Evolutionary conservation across 768 basidiomycete species (phyloP).

Genomic region (Plicaturopsis crispa): DNA sequence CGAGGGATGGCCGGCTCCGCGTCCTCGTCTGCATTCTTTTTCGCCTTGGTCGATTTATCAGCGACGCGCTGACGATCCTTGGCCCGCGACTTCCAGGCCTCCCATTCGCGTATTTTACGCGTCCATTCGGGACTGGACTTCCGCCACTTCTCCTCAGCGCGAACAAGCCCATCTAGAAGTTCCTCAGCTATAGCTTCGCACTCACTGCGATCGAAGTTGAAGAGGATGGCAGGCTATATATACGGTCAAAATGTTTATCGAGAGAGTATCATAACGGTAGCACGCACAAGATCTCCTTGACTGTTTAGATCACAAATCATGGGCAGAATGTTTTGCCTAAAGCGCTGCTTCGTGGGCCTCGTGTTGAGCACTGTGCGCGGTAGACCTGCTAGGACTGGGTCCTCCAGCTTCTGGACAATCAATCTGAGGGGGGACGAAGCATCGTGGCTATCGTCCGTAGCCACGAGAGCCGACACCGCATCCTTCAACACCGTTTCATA

Average conservation of each 20-base stretch:
- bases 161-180: conserved; percentile 28
- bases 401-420: conserved; percentile 34
- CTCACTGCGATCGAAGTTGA: conserved; percentile 52
- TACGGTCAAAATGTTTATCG: not conserved
- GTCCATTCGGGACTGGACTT: conserved; percentile 37
- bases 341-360: conserved; percentile 21
- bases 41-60: conserved; percentile 29
- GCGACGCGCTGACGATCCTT: conserved; percentile 42
- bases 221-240: conserved; percentile 55
- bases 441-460: conserved; percentile 26
- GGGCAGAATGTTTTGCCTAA: conserved; percentile 37
- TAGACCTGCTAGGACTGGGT: conserved; percentile 21
- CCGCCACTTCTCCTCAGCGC: conserved; percentile 45
- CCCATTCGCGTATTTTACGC: conserved; percentile 41
- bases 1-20: conserved; percentile 12
- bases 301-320: conserved; percentile 53
- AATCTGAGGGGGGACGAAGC: conserved; percentile 22
- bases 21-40: conserved; percentile 23
- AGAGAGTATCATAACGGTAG: not conserved
- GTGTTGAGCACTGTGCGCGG: conserved; percentile 18
- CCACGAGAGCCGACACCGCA: conserved; percentile 28
- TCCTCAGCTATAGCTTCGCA: conserved; percentile 47
- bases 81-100: conserved; percentile 36
- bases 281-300: conserved; percentile 45
- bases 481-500: conserved; percentile 52